These are phyloP conservation scores for Pistacia atlantica DNA, from an alignment of 345 rosid genomes.

Conservation along the genomic window DNA sequence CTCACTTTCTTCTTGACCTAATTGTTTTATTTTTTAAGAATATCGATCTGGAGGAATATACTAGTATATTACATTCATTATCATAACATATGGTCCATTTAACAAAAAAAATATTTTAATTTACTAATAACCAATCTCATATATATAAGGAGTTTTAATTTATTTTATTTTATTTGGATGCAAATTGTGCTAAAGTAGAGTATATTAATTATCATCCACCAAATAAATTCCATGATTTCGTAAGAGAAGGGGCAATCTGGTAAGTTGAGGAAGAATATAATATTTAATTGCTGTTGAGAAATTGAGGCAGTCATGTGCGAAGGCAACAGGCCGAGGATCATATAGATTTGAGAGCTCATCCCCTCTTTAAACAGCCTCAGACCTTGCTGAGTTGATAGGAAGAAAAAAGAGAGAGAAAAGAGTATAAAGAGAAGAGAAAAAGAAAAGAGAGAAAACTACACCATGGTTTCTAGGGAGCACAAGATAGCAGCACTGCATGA, in stretches of 20 bases:
- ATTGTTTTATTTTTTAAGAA: too few species aligned
- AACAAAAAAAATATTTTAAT: too few species aligned
- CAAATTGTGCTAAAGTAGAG: too few species aligned
- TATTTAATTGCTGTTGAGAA: constrained; percentile 28
- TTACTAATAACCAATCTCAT: too few species aligned
- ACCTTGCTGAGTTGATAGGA: constrained; percentile 23
- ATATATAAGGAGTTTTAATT: too few species aligned
- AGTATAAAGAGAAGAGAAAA: neutral
- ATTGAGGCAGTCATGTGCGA: constrained; percentile 46
- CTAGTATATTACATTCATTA: too few species aligned
- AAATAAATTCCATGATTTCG: too few species aligned
- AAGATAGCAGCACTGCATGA: constrained; percentile 51
- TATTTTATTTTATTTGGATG: too few species aligned
- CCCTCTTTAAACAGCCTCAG: constrained; percentile 25
- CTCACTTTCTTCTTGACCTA: too few species aligned
- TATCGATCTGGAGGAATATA: too few species aligned
- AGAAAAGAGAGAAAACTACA: neutral
- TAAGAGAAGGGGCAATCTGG: constrained; percentile 33
- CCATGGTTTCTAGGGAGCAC: constrained; percentile 60
- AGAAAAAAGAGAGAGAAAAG: constrained; percentile 7
- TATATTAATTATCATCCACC: too few species aligned
- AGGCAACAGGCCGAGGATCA: constrained; percentile 32
- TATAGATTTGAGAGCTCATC: constrained; percentile 43
- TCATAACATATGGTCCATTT: too few species aligned
- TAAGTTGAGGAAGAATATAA: constrained; percentile 28